phyloP scores from a whole-genome alignment of 2,329 filamentous ascomycete genomes.

The Fusarium sp. region DNA sequence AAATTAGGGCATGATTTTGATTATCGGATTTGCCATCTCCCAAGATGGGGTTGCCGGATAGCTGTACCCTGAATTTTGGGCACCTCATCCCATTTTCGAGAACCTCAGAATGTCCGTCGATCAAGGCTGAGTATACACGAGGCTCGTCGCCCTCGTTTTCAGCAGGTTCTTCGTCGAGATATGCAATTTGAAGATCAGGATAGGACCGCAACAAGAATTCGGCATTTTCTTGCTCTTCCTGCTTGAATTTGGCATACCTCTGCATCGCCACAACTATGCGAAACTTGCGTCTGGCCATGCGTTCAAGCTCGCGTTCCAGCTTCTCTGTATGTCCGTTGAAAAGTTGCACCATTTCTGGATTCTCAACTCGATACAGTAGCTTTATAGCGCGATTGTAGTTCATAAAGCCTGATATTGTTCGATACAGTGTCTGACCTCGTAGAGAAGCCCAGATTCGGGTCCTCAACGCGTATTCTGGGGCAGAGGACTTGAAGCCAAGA shows the following conservation, averaged over 20 bases:
- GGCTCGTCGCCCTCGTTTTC: slow-evolving; percentile 93
- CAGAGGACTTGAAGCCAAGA: slow-evolving; percentile 99
- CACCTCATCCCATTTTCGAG: slow-evolving; percentile 98
- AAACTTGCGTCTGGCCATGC: slow-evolving; percentile 99
- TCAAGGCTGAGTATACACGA: slow-evolving; percentile 92
- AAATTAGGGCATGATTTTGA: slow-evolving; percentile 97
- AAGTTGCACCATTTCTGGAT: slow-evolving; percentile 99
- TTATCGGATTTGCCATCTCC: slow-evolving; percentile 99
- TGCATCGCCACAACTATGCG: slow-evolving; percentile 99
- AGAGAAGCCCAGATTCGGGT: slow-evolving; percentile 99
- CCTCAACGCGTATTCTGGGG: slow-evolving; percentile 96
- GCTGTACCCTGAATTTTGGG: slow-evolving; percentile 97
- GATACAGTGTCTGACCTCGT: slow-evolving; percentile 96
- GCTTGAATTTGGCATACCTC: slow-evolving; percentile 98
- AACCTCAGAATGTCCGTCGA: slow-evolving; percentile 97
- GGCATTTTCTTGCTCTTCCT: slow-evolving; percentile 99
- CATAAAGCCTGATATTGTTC: slow-evolving; percentile 99
- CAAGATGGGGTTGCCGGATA: slow-evolving; percentile 97
- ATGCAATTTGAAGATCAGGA: slow-evolving; percentile 97
- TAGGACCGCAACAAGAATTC: slow-evolving; percentile 98
- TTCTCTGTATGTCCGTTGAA: slow-evolving; percentile 99
- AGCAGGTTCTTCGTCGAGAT: slow-evolving; percentile 95
- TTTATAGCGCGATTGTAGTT: slow-evolving; percentile 99
- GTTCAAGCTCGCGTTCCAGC: slow-evolving; percentile 94
- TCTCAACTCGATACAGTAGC: slow-evolving; percentile 97